Conservation (phyloP, 169 alveolate genomes). For the Plasmodium fragile region DNA sequence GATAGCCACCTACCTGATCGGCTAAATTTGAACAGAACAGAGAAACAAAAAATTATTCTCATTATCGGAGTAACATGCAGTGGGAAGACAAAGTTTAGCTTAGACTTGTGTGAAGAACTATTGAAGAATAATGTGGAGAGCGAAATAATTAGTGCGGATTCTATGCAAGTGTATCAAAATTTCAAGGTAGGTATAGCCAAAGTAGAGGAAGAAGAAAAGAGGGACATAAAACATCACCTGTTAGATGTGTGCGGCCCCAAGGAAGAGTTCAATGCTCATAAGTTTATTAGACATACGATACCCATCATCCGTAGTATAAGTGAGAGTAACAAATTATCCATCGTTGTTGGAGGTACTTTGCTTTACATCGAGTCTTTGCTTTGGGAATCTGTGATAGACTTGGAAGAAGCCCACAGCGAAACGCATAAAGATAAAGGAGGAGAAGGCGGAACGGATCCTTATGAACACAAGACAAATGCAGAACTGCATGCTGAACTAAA, state of each 20-base stretch:
- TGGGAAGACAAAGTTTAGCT: conserved; percentile 83
- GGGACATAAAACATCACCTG: conserved; percentile 80
- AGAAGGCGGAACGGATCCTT: background rate
- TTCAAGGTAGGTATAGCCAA: conserved; percentile 83
- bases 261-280: conserved; percentile 79
- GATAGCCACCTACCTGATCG: background rate
- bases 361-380: conserved; percentile 81
- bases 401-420: conserved; percentile 14
- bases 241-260: conserved; percentile 77
- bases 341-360: conserved; percentile 84
- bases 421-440: background rate
- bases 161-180: conserved; percentile 87
- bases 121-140: conserved; percentile 69
- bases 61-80: conserved; percentile 85
- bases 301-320: conserved; percentile 39
- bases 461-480: conserved; percentile 60
- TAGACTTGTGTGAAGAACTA: conserved; percentile 78
- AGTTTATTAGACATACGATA: conserved; percentile 72
- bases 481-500: conserved; percentile 76
- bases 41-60: conserved; percentile 71
- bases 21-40: conserved; percentile 3
- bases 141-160: conserved; percentile 84
- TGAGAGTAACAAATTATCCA: conserved; percentile 75
- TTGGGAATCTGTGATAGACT: conserved; percentile 81
- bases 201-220: conserved; percentile 78